These are phyloP conservation scores for Jackrogersella minutella DNA, from an alignment of 495 filamentous ascomycete genomes.

Conservation along the genomic window DNA sequence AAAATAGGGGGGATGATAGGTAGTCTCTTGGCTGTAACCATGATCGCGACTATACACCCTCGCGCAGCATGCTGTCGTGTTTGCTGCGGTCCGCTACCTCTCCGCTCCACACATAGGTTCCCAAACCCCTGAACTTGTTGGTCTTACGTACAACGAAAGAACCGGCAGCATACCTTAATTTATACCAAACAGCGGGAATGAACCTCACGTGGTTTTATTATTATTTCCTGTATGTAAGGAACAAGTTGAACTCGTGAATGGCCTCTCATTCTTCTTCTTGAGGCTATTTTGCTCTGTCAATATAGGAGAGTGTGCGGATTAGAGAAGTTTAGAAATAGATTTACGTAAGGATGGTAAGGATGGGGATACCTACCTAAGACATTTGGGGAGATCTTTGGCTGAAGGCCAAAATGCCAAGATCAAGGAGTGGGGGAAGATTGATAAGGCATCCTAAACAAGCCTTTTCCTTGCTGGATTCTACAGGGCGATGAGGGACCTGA, in stretches of 20 bases:
- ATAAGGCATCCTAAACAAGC: slow-evolving; percentile 16
- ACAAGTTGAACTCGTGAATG: too few species aligned
- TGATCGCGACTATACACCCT: slow-evolving; percentile 4
- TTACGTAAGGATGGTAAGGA: too few species aligned
- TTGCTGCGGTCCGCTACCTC: background rate
- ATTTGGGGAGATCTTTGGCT: too few species aligned
- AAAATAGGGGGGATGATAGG: background rate
- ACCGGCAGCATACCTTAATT: slow-evolving; percentile 16
- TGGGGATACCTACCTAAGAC: too few species aligned
- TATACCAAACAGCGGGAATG: slow-evolving; percentile 22
- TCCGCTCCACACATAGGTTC: background rate
- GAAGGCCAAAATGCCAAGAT: too few species aligned
- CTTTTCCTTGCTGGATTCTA: slow-evolving; percentile 1
- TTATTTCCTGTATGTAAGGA: too few species aligned
- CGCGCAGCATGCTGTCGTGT: slow-evolving; percentile 30
- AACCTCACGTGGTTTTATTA: slow-evolving; percentile 2
- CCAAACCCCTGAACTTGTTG: slow-evolving; percentile 7
- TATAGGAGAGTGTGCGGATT: too few species aligned
- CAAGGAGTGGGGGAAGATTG: slow-evolving; percentile 10
- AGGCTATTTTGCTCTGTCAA: too few species aligned
- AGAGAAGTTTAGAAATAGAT: too few species aligned
- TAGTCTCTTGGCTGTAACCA: slow-evolving; percentile 4
- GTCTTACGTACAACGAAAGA: slow-evolving; percentile 6
- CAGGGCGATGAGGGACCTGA: background rate
- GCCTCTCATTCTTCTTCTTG: too few species aligned